These are phyloP conservation scores for Pseudophaeomoniella oleicola DNA, from an alignment of 2,329 filamentous ascomycete genomes.

Conservation along the genomic window DNA sequence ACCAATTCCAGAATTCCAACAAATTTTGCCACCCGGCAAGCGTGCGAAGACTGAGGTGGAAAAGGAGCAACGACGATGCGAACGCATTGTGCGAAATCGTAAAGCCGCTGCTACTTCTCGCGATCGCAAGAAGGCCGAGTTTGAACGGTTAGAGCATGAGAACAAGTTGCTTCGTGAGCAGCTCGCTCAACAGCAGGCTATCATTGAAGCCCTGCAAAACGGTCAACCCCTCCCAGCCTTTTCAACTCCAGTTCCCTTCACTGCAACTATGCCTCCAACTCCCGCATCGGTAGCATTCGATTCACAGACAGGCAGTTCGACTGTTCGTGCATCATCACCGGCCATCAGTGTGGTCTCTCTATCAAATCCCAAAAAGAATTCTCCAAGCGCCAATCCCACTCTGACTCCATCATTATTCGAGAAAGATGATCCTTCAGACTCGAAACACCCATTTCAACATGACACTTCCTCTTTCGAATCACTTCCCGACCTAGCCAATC, in stretches of 20 bases:
- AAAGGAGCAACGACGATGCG: slow-evolving; percentile 94
- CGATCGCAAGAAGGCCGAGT: slow-evolving; percentile 79
- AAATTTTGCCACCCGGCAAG: slow-evolving; percentile 44
- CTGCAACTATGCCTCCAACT: neutral
- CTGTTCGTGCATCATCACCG: slow-evolving; percentile 12
- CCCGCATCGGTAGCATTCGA: neutral
- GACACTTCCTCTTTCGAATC: slow-evolving; percentile 17
- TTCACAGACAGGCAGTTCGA: neutral
- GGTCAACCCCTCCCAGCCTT: neutral
- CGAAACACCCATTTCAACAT: neutral
- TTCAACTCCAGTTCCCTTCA: neutral
- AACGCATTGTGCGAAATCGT: slow-evolving; percentile 91
- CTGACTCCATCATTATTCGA: slow-evolving; percentile 27
- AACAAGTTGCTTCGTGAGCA: slow-evolving; percentile 56
- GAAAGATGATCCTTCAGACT: slow-evolving; percentile 15
- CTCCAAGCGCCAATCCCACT: slow-evolving; percentile 23
- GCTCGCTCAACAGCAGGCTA: slow-evolving; percentile 43
- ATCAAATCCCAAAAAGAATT: slow-evolving; percentile 7
- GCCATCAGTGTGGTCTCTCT: slow-evolving; percentile 15
- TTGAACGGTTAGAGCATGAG: slow-evolving; percentile 63
- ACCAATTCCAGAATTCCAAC: slow-evolving; percentile 87
- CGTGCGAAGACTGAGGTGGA: slow-evolving; percentile 97
- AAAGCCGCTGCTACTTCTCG: slow-evolving; percentile 92
- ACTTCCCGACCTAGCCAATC: slow-evolving; percentile 22
- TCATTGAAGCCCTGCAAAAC: slow-evolving; percentile 9